Evolutionary conservation across 2,329 filamentous ascomycete species (phyloP).

Genomic region (Aspergillus glaucus): DNA sequence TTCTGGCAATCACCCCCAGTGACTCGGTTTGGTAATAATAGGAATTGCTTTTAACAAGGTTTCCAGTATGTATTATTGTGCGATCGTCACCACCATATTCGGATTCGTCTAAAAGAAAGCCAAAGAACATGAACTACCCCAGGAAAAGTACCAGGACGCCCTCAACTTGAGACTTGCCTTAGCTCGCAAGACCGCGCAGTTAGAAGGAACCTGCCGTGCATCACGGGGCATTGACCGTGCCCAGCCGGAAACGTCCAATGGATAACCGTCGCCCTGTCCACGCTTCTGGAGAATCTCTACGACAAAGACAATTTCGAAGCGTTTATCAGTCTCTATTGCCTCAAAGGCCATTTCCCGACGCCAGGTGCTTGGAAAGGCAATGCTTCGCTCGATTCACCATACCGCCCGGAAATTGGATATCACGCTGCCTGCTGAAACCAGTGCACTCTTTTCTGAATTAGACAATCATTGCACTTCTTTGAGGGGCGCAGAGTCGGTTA

Average conservation of each 20-base stretch:
- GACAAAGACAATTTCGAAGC: conserved; percentile 15
- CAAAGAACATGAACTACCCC: not conserved
- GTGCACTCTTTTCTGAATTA: not conserved
- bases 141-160: conserved; percentile 1
- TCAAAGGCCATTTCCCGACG: conserved; percentile 20
- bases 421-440: not conserved
- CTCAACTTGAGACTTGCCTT: conserved; percentile 17
- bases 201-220: conserved; percentile 20
- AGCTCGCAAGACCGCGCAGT: conserved; percentile 19
- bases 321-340: conserved; percentile 19
- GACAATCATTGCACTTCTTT: too few relatives aligned
- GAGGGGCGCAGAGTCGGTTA: too few relatives aligned
- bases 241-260: conserved; percentile 24
- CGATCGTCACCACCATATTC: conserved; percentile 9
- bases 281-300: conserved; percentile 18
- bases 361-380: conserved; percentile 14
- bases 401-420: not conserved
- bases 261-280: conserved; percentile 22
- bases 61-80: conserved; percentile 32
- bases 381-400: conserved; percentile 9
- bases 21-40: not conserved
- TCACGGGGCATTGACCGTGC: conserved; percentile 28
- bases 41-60: not conserved
- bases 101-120: not conserved
- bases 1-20: not conserved